These are phyloP conservation scores for Phytophthora pini DNA, from an alignment of 352 stramenopile genomes.

Conservation along the genomic window DNA sequence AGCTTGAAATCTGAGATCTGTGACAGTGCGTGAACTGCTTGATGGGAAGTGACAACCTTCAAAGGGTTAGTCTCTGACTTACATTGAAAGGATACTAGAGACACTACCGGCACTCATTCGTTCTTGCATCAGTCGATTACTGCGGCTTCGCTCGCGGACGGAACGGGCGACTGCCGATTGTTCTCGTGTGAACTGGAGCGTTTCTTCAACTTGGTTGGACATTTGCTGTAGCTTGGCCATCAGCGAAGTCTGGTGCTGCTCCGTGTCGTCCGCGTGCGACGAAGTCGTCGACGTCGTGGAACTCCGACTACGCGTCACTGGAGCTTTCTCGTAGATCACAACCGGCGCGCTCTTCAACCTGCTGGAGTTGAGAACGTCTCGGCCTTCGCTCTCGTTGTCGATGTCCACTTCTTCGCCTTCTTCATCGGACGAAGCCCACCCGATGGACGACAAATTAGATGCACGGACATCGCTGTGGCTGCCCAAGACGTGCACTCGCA, in stretches of 20 bases:
- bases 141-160: slow-evolving; percentile 19
- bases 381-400: slow-evolving; percentile 16
- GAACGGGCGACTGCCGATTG: slow-evolving; percentile 36
- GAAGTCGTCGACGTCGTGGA: slow-evolving; percentile 23
- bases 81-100: slow-evolving; percentile 5
- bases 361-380: slow-evolving; percentile 24
- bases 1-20: background rate
- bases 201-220: slow-evolving; percentile 36
- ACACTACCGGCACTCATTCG: slow-evolving; percentile 2
- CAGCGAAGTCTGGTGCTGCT: slow-evolving; percentile 24
- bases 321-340: slow-evolving; percentile 16
- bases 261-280: slow-evolving; percentile 14
- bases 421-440: slow-evolving; percentile 10
- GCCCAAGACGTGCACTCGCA: slow-evolving; percentile 18
- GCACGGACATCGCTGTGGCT: slow-evolving; percentile 13
- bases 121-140: slow-evolving; percentile 4
- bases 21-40: background rate
- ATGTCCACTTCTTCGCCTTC: slow-evolving; percentile 16
- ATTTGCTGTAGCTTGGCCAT: slow-evolving; percentile 37
- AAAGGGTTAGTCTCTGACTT: background rate
- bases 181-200: slow-evolving; percentile 34
- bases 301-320: slow-evolving; percentile 22
- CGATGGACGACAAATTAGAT: slow-evolving; percentile 27
- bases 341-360: slow-evolving; percentile 7
- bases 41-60: background rate